Percentiles rank a stretch among this genome's conserved stretches.
Conservation (phyloP, 345 rosid species). For the Arabidopsis arenosa region DNA sequence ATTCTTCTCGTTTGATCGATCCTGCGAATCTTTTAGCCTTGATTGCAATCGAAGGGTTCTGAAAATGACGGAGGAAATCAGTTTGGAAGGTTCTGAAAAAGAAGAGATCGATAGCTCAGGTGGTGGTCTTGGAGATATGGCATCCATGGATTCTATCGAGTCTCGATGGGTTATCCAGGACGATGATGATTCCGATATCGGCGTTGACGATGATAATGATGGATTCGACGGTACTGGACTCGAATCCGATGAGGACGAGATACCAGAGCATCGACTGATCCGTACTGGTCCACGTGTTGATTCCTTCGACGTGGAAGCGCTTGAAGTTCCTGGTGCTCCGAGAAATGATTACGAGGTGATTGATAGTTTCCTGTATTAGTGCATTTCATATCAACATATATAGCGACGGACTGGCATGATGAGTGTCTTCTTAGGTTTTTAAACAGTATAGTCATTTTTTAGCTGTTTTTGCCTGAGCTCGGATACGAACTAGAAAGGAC, state of each 20-base stretch:
- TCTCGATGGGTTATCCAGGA: slow-evolving; percentile 96
- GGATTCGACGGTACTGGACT: slow-evolving; percentile 47
- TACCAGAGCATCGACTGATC: slow-evolving; percentile 74
- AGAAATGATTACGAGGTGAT: slow-evolving; percentile 79
- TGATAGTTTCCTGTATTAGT: slow-evolving; percentile 5
- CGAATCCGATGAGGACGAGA: slow-evolving; percentile 85
- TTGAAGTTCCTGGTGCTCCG: slow-evolving; percentile 85
- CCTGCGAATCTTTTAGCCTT: slow-evolving; percentile 11
- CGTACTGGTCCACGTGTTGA: slow-evolving; percentile 90
- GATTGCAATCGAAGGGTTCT: slow-evolving; percentile 21
- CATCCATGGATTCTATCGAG: slow-evolving; percentile 79
- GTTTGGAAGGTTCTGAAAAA: slow-evolving; percentile 50
- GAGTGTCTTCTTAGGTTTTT: background rate
- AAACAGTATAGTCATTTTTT: background rate
- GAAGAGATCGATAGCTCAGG: slow-evolving; percentile 56
- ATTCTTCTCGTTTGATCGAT: slow-evolving; percentile 30
- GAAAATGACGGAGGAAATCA: slow-evolving; percentile 65
- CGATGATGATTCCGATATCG: slow-evolving; percentile 78
- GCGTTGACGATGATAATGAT: slow-evolving; percentile 54
- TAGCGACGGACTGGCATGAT: background rate
- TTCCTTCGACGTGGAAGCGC: slow-evolving; percentile 96
- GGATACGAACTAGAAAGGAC: slow-evolving; percentile 7
- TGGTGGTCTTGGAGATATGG: slow-evolving; percentile 46
- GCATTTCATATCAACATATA: background rate
- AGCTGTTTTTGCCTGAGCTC: background rate